Evolutionary conservation across 306 rosid genomes (phyloP).

Genomic region (Geum urbanum): DNA sequence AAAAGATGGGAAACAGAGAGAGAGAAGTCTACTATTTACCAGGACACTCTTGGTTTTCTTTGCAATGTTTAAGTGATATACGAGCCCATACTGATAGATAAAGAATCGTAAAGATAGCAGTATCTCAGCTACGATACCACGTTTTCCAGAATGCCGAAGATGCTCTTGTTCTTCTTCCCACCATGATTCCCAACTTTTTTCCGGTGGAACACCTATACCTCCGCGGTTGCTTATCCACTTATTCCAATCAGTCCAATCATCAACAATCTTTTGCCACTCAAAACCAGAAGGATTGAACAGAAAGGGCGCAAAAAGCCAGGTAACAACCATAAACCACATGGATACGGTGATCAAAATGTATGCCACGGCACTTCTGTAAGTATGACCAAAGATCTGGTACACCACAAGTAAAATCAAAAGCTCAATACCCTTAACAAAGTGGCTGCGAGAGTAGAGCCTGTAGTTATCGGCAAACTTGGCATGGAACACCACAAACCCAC

Average conservation of each 20-base stretch:
- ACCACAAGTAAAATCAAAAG: slow-evolving; percentile 81
- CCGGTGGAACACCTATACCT: slow-evolving; percentile 89
- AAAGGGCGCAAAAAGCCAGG: slow-evolving; percentile 99
- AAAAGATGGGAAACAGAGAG: not conserved
- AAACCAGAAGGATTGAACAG: slow-evolving; percentile 97
- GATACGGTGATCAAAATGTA: slow-evolving; percentile 81
- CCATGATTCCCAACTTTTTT: slow-evolving; percentile 99
- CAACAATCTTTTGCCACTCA: slow-evolving; percentile 99
- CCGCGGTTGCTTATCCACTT: slow-evolving; percentile 94
- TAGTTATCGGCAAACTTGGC: slow-evolving; percentile 99
- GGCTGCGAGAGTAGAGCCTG: slow-evolving; percentile 95
- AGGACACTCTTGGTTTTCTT: slow-evolving; percentile 56
- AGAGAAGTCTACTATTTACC: slow-evolving; percentile 36
- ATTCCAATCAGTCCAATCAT: slow-evolving; percentile 99
- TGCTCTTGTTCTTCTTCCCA: slow-evolving; percentile 99
- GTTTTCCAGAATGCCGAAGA: slow-evolving; percentile 79
- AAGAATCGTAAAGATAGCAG: slow-evolving; percentile 79
- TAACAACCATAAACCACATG: slow-evolving; percentile 98
- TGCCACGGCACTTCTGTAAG: slow-evolving; percentile 73
- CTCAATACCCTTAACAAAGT: slow-evolving; percentile 96
- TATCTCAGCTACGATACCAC: slow-evolving; percentile 78
- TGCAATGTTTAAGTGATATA: slow-evolving; percentile 70
- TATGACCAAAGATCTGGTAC: slow-evolving; percentile 76
- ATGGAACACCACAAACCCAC: slow-evolving; percentile 97
- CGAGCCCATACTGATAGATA: slow-evolving; percentile 94